Conservation (phyloP, 2,329 filamentous ascomycete species). For the Calcarisporium arbuscula region DNA sequence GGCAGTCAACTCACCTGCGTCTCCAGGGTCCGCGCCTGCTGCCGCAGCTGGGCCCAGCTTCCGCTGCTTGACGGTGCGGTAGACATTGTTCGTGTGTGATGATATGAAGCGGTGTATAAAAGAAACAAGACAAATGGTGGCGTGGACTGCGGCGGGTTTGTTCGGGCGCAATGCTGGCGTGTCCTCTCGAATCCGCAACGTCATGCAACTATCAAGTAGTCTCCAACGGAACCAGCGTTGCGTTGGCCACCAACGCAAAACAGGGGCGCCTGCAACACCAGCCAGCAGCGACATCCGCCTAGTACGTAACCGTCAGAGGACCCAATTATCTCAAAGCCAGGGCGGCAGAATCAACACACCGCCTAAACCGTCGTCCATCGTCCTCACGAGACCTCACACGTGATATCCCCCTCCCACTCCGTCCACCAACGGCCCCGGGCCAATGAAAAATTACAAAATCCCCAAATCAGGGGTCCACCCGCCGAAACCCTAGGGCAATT, state of each 20-base stretch:
- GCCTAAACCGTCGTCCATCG: constrained; percentile 10
- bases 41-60: constrained; percentile 89
- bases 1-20: constrained; percentile 62
- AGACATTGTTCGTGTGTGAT: no score
- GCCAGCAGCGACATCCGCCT: no score
- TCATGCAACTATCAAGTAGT: no score
- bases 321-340: background rate
- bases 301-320: constrained; percentile 1
- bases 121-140: no score
- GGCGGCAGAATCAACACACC: constrained; percentile 19
- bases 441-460: constrained; percentile 26
- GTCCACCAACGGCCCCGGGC: constrained; percentile 7
- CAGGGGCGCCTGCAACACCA: no score
- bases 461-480: constrained; percentile 13
- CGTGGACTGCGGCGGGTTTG: background rate
- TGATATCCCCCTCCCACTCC: constrained; percentile 12
- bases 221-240: no score
- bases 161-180: no score
- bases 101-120: no score
- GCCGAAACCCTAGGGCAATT: constrained; percentile 32
- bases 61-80: constrained; percentile 47
- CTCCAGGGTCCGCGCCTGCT: constrained; percentile 84
- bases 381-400: constrained; percentile 15
- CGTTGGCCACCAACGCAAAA: no score
- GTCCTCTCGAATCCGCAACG: no score